Base-by-base conservation (phyloP, 331 rosid genomes). In the Pyracantha coccinea region DNA sequence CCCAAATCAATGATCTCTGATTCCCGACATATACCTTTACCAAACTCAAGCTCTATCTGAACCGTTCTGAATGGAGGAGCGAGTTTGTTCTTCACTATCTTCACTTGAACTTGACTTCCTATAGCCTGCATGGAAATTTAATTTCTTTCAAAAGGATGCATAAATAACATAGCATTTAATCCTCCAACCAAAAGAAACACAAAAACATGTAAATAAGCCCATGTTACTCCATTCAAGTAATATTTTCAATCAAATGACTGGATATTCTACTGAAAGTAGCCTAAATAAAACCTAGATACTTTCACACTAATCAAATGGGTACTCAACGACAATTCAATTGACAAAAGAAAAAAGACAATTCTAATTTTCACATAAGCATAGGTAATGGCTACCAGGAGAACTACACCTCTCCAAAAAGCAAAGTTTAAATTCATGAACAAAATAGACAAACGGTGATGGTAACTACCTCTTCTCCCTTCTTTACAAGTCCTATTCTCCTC, bases 21-120 rank as follows among this genome's bases (percentile, higher is more conserved):
- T 81, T 73, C 89, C 53, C 78, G 87, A 72, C 88, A 76, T 79
- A 93, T 88, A 35, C 98, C 98, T 83, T 88, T 91, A 28, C 98
- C 98, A 85, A 89, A 91, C 89, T 89, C 88, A 15, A 93, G 95
- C 86, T 93, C 98, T 53, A 93, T 83, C 73, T 86, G 88, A 4
- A 88, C 97, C 9, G 86, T 86, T 83, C 75, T 90, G 78, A 88
- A 91, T 9, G 98, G 98, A 77, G 98, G 96, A 72, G 98, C 98
- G n/a, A 87, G 97, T 88, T 93, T 93, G 87, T 93, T 93, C 85
- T 93, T 93, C 78, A 93, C 98, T 63, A 93, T 85, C 89, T 93
- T 93, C 74, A 91, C 98, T 62, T 78, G 85, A 79, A 93, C 71
- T 83, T 87, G 90, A 79, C 88, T 93, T 69, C 98, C 98, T 58